Conservation (phyloP, 208 protist genomes). For the Leptomonas seymouri region DNA sequence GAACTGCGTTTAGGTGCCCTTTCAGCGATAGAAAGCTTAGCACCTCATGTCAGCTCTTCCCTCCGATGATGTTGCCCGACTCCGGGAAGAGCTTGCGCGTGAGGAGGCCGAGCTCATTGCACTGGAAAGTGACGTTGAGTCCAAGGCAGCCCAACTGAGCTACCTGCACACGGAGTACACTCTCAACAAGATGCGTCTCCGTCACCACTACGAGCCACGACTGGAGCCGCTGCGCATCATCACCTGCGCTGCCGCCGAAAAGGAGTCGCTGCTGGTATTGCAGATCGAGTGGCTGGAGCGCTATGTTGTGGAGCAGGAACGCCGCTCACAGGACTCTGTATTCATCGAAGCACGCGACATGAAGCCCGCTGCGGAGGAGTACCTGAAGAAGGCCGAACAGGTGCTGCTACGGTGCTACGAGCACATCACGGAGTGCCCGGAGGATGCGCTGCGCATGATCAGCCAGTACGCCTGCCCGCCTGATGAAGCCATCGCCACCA, state of each 20-base stretch:
- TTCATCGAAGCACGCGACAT: constrained; percentile 54
- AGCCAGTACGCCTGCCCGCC: constrained; percentile 72
- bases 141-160: constrained; percentile 58
- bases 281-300: constrained; percentile 75
- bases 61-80: constrained; percentile 28
- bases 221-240: constrained; percentile 48
- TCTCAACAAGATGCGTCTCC: constrained; percentile 53
- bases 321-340: constrained; percentile 29
- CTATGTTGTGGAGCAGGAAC: constrained; percentile 59
- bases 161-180: constrained; percentile 77
- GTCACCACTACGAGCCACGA: constrained; percentile 62
- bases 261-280: constrained; percentile 38
- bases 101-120: constrained; percentile 47
- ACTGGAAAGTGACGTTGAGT: constrained; percentile 66
- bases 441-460: constrained; percentile 51
- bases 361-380: constrained; percentile 41
- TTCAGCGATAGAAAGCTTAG: neutral
- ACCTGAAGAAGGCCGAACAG: constrained; percentile 39
- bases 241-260: constrained; percentile 43
- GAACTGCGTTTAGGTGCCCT: no score
- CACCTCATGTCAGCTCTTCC: constrained; percentile 8
- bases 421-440: constrained; percentile 45
- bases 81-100: constrained; percentile 39
- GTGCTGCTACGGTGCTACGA: constrained; percentile 55
- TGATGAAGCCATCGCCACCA: constrained; percentile 60